phyloP scores from a whole-genome alignment of 2,329 filamentous ascomycete genomes.

The Exophiala spinifera region DNA sequence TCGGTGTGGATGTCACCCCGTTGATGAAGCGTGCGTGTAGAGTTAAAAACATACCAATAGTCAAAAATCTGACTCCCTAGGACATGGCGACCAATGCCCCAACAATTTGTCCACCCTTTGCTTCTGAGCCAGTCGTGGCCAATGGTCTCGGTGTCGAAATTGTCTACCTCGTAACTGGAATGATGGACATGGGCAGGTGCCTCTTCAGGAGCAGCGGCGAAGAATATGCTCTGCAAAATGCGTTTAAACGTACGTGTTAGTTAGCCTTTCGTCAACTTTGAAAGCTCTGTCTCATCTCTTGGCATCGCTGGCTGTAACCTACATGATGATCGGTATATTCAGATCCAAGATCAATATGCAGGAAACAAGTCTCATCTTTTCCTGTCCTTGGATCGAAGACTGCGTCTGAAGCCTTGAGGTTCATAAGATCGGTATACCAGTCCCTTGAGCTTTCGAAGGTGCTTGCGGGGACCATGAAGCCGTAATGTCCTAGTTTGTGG shows the following conservation, averaged over 20 bases:
- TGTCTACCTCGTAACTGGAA: constrained; percentile 66
- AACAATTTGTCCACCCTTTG: constrained; percentile 62
- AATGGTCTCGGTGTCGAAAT: constrained; percentile 67
- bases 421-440: constrained; percentile 48
- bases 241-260: too few species aligned
- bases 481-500: constrained; percentile 50
- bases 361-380: constrained; percentile 41
- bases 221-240: constrained; percentile 18
- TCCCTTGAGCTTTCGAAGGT: constrained; percentile 36
- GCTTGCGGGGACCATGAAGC: constrained; percentile 35
- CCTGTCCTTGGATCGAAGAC: constrained; percentile 29
- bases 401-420: constrained; percentile 46
- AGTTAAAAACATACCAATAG: constrained; percentile 59
- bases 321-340: constrained; percentile 51
- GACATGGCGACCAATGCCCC: constrained; percentile 69
- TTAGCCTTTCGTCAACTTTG: constrained; percentile 13
- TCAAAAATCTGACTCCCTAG: constrained; percentile 71
- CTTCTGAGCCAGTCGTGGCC: constrained; percentile 67
- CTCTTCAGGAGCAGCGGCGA: constrained; percentile 30
- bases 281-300: too few species aligned
- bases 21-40: too few species aligned
- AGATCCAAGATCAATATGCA: constrained; percentile 50
- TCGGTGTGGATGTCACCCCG: not conserved
- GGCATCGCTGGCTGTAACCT: too few species aligned
- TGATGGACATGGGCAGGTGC: constrained; percentile 58